These are phyloP conservation scores for Solanum chilense DNA, from an alignment of 257 asterid genomes.

Conservation along the genomic window DNA sequence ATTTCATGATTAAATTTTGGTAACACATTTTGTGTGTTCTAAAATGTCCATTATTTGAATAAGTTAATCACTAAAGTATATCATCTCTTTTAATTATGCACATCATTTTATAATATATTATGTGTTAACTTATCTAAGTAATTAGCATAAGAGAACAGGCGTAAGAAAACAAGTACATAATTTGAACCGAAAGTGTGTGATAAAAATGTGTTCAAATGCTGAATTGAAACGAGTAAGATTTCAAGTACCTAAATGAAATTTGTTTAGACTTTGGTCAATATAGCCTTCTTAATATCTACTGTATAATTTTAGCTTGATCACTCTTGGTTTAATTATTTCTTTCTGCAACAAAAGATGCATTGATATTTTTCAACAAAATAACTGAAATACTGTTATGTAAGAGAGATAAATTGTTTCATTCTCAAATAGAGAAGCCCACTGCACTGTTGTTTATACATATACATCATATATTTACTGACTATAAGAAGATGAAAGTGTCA, in stretches of 20 bases:
- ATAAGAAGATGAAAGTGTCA: background rate
- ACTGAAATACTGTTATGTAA: constrained; percentile 31
- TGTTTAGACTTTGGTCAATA: background rate
- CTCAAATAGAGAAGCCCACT: constrained; percentile 38
- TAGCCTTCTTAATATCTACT: background rate
- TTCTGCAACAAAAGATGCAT: background rate
- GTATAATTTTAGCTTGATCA: background rate
- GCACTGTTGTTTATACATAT: background rate
- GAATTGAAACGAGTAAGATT: no score
- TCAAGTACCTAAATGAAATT: background rate
- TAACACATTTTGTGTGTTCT: background rate
- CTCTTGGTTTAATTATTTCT: no score
- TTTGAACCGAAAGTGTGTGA: background rate
- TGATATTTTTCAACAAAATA: background rate
- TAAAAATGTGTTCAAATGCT: background rate
- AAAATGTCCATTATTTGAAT: no score
- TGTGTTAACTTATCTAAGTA: background rate
- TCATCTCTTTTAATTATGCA: no score
- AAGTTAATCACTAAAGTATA: background rate
- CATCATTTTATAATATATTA: no score
- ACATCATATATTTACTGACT: constrained; percentile 11
- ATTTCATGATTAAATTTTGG: no score
- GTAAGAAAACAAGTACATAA: background rate
- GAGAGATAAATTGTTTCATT: constrained; percentile 22
- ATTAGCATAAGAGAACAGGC: accelerated